Conservation (phyloP, 352 stramenopile genomes). For the Phytophthora meadii region DNA sequence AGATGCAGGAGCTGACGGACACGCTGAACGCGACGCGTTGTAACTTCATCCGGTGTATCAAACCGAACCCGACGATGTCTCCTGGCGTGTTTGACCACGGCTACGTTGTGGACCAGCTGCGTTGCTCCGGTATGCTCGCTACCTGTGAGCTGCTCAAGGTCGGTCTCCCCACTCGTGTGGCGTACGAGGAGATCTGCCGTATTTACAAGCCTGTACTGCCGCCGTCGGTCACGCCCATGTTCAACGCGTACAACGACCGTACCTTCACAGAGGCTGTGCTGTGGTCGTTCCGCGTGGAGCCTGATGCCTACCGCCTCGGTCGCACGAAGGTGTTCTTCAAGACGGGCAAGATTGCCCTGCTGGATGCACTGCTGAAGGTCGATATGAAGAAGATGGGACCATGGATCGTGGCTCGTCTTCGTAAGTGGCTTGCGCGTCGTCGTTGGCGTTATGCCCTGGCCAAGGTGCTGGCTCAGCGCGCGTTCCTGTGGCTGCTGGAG, state of each 20-base stretch:
- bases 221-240: slow-evolving; percentile 80
- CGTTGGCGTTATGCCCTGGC: slow-evolving; percentile 86
- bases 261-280: slow-evolving; percentile 90
- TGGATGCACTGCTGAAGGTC: slow-evolving; percentile 89
- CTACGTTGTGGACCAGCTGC: slow-evolving; percentile 91
- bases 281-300: slow-evolving; percentile 91
- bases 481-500: slow-evolving; percentile 84
- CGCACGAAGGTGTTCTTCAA: slow-evolving; percentile 93
- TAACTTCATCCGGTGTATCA: slow-evolving; percentile 93
- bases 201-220: slow-evolving; percentile 87
- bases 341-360: slow-evolving; percentile 89
- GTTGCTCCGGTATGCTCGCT: slow-evolving; percentile 89
- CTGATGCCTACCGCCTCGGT: slow-evolving; percentile 87
- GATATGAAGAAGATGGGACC: slow-evolving; percentile 92
- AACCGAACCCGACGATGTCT: slow-evolving; percentile 89
- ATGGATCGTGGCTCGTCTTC: slow-evolving; percentile 84
- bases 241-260: slow-evolving; percentile 82
- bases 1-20: slow-evolving; percentile 88
- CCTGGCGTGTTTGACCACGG: slow-evolving; percentile 86
- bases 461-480: slow-evolving; percentile 85
- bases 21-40: slow-evolving; percentile 87
- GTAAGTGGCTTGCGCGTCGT: slow-evolving; percentile 86
- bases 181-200: slow-evolving; percentile 90
- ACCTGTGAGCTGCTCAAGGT: slow-evolving; percentile 94
- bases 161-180: slow-evolving; percentile 88